Conservation (phyloP, 306 rosid genomes). For the Arachis stenosperma region DNA sequence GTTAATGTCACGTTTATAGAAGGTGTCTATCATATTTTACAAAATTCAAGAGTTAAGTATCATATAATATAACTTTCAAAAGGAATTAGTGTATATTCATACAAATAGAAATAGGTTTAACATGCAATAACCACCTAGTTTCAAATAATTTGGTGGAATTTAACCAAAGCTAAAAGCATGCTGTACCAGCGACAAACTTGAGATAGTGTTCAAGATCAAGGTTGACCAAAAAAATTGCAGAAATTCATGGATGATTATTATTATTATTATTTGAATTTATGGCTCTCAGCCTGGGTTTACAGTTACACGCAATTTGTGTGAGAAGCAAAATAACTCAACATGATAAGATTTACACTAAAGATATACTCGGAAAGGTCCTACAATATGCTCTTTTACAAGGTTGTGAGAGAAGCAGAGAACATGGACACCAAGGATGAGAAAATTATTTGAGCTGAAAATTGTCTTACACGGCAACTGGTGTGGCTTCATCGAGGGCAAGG, state of each 20-base stretch:
- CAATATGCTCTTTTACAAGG: constrained; percentile 55
- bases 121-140: no score
- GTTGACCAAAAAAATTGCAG: constrained; percentile 15
- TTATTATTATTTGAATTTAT: constrained; percentile 46
- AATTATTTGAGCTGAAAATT: constrained; percentile 42
- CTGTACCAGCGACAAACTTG: constrained; percentile 4
- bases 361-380: constrained; percentile 56
- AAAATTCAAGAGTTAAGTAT: no score
- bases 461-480: constrained; percentile 75
- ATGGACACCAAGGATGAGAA: constrained; percentile 34
- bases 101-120: no score
- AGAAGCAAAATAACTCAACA: constrained; percentile 49
- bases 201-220: not conserved
- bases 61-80: no score
- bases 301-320: constrained; percentile 47
- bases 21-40: no score
- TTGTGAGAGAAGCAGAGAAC: constrained; percentile 34
- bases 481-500: constrained; percentile 93
- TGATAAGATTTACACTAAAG: constrained; percentile 54
- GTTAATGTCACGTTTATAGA: no score
- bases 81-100: no score
- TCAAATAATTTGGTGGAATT: no score
- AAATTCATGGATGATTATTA: constrained; percentile 38
- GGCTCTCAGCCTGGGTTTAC: constrained; percentile 52
- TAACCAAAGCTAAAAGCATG: constrained; percentile 18